phyloP scores from a whole-genome alignment of 2,329 filamentous ascomycete species.

The Verticillium zaregamsianum region DNA sequence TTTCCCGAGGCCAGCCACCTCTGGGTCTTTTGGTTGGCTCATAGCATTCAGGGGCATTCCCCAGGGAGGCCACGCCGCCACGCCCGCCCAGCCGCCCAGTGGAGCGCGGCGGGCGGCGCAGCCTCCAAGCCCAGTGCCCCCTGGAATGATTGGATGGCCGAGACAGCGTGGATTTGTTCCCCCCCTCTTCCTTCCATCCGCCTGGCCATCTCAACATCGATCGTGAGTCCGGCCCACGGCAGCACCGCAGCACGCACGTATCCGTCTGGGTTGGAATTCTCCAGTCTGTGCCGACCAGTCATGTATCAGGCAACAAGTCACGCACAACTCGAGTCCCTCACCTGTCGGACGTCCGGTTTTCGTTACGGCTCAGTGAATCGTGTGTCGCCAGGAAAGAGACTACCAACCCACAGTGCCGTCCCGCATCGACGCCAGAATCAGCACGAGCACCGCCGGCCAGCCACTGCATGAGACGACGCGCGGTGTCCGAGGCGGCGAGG shows the following conservation, averaged over 20 bases:
- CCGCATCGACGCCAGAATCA: neutral
- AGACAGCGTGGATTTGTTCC: neutral
- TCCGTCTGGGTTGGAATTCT: neutral
- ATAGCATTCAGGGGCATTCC: neutral
- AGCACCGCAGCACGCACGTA: neutral
- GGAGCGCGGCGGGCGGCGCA: neutral
- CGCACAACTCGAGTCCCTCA: neutral
- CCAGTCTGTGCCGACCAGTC: neutral
- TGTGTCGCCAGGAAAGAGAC: neutral
- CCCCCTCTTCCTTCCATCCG: neutral
- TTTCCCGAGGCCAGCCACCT: conserved; percentile 8
- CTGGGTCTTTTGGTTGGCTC: conserved; percentile 3
- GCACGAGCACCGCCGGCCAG: neutral
- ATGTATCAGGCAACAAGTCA: neutral
- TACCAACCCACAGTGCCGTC: neutral
- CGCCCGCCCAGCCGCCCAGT: neutral
- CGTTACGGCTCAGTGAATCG: neutral
- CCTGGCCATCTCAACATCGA: neutral
- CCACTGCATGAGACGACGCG: neutral
- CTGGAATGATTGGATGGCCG: neutral
- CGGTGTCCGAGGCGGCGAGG: neutral
- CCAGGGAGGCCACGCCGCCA: neutral
- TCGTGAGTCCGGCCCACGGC: neutral
- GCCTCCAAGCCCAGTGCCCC: neutral
- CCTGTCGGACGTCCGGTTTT: neutral